Conservation (phyloP, 352 stramenopile species). For the Phytophthora citrophthora region DNA sequence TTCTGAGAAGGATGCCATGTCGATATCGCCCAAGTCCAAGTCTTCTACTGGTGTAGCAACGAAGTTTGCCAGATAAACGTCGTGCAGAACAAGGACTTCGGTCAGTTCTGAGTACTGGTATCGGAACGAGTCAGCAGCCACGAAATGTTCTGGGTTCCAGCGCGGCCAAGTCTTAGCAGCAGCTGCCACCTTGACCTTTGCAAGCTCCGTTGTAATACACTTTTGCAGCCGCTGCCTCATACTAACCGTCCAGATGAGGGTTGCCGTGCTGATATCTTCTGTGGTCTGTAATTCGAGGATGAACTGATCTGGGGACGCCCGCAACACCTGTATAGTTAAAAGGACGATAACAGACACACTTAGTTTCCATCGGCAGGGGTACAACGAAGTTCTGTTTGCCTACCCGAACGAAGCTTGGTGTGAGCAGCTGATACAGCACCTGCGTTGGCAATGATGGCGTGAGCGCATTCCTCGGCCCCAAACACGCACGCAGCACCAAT, state of each 20-base stretch:
- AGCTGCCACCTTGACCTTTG: conserved; percentile 72
- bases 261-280: conserved; percentile 69
- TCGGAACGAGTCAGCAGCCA: conserved; percentile 86
- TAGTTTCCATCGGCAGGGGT: conserved; percentile 5
- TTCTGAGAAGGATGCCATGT: conserved; percentile 81
- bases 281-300: conserved; percentile 61
- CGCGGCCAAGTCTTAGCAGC: conserved; percentile 64
- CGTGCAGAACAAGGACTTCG: conserved; percentile 77
- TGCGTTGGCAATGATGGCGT: conserved; percentile 37
- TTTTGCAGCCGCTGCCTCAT: conserved; percentile 69
- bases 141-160: conserved; percentile 85
- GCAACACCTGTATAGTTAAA: conserved; percentile 51
- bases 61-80: conserved; percentile 88
- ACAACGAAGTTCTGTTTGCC: conserved; percentile 5
- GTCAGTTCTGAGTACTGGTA: conserved; percentile 84
- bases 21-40: conserved; percentile 70
- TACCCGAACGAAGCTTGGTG: conserved; percentile 80
- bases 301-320: conserved; percentile 65
- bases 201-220: conserved; percentile 59
- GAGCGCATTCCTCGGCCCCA: conserved; percentile 43
- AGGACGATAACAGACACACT: not conserved
- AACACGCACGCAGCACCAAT: conserved; percentile 60
- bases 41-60: conserved; percentile 48
- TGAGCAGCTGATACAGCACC: conserved; percentile 82
- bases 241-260: conserved; percentile 76